These are phyloP conservation scores for Blastomyces gilchristii DNA, from an alignment of 2,329 filamentous ascomycete species.

Conservation along the genomic window DNA sequence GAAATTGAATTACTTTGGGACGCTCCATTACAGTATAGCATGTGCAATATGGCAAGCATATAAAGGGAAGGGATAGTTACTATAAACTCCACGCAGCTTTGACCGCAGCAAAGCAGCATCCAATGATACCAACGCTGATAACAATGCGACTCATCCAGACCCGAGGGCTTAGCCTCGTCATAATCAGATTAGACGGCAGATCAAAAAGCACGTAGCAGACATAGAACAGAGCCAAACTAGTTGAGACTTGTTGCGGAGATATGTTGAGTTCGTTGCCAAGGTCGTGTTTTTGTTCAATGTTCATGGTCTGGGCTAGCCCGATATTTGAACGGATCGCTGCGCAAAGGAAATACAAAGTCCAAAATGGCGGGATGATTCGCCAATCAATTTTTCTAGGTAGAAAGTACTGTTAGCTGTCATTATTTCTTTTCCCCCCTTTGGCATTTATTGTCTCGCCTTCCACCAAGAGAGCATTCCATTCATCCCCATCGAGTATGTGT, in stretches of 20 bases:
- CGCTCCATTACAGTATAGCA: not conserved
- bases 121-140: conserved; percentile 74
- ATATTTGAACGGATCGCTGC: conserved; percentile 88
- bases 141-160: conserved; percentile 91
- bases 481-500: not conserved
- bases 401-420: not conserved
- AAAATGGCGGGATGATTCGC: conserved; percentile 64
- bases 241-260: conserved; percentile 66
- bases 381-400: conserved; percentile 45
- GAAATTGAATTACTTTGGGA: not conserved
- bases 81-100: conserved; percentile 76
- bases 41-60: not conserved
- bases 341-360: conserved; percentile 83
- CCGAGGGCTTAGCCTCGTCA: conserved; percentile 74
- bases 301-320: conserved; percentile 92
- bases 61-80: conserved; percentile 32
- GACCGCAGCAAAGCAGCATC: conserved; percentile 72
- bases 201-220: conserved; percentile 88
- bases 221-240: conserved; percentile 78
- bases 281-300: conserved; percentile 58
- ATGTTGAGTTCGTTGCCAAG: conserved; percentile 61
- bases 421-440: not conserved
- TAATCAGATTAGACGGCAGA: conserved; percentile 75
- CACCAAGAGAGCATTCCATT: not conserved
- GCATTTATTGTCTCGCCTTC: not conserved